Conservation (phyloP, 2,329 filamentous ascomycete genomes). For the Talaromyces marneffei region DNA sequence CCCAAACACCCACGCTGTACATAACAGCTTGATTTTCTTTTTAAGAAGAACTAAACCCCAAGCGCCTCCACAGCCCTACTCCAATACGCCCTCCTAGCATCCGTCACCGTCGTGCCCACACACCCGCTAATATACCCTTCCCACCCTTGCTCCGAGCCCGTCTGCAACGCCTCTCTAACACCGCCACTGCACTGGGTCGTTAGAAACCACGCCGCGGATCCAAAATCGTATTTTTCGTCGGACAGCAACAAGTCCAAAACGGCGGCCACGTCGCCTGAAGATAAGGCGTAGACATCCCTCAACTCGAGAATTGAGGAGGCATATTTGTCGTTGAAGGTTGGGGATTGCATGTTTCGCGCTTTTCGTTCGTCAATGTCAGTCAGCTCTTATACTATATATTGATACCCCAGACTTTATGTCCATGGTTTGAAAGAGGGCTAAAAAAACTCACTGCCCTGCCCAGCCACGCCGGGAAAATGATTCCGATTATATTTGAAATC, state of each 20-base stretch:
- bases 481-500: constrained; percentile 69
- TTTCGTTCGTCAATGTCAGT: neutral
- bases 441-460: constrained; percentile 55
- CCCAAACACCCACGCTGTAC: neutral
- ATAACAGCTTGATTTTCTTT: neutral
- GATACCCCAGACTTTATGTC: too few relatives aligned
- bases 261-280: constrained; percentile 35
- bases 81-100: constrained; percentile 48
- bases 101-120: constrained; percentile 46
- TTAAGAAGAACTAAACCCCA: neutral
- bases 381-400: neutral
- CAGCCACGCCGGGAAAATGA: constrained; percentile 56
- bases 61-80: constrained; percentile 38
- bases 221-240: constrained; percentile 50
- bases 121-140: constrained; percentile 50
- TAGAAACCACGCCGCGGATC: constrained; percentile 57
- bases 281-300: constrained; percentile 25
- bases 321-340: constrained; percentile 52
- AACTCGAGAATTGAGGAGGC: constrained; percentile 45
- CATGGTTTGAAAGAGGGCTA: neutral
- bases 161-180: constrained; percentile 42
- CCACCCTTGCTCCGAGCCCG: constrained; percentile 48
- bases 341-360: constrained; percentile 60
- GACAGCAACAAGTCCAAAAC: constrained; percentile 48
- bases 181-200: constrained; percentile 47